phyloP scores from a whole-genome alignment of 768 basidiomycete species.

The Boletus bicolor region DNA sequence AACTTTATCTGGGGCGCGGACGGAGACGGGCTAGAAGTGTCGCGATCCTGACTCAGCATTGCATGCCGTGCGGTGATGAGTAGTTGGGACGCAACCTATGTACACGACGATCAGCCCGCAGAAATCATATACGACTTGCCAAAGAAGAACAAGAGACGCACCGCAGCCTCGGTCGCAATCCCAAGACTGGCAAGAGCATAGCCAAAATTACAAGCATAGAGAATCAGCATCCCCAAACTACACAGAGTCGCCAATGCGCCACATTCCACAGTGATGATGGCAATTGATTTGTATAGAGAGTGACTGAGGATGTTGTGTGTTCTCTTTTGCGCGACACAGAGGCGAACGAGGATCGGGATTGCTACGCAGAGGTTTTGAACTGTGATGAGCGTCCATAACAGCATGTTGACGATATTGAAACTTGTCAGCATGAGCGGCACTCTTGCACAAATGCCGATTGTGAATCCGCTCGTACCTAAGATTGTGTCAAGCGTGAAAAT shows the following conservation, averaged over 20 bases:
- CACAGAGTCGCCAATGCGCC: constrained; percentile 9
- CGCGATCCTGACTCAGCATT: neutral
- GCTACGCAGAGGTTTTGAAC: constrained; percentile 15
- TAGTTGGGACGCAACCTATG: constrained; percentile 13
- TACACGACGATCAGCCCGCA: neutral
- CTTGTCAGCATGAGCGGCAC: neutral
- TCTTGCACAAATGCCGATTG: neutral
- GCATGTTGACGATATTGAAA: neutral
- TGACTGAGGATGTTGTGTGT: neutral
- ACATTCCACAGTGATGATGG: constrained; percentile 21
- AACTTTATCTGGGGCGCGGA: neutral
- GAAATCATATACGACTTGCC: neutral
- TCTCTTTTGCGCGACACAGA: constrained; percentile 11
- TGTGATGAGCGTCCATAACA: constrained; percentile 13
- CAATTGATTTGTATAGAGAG: constrained; percentile 9
- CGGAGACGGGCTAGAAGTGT: too few species aligned
- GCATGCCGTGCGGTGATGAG: constrained; percentile 17
- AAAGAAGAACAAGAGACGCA: constrained; percentile 1
- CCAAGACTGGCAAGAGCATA: constrained; percentile 7
- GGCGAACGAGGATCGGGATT: constrained; percentile 13
- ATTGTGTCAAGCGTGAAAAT: neutral
- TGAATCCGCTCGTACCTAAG: constrained; percentile 3
- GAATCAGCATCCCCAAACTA: constrained; percentile 6
- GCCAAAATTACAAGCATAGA: neutral
- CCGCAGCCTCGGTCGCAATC: constrained; percentile 14